A percentile compares a stretch with the other conserved stretches of the same genome.
Conservation (phyloP, 768 basidiomycete genomes). For the Tylopilus vinaceipallidus region DNA sequence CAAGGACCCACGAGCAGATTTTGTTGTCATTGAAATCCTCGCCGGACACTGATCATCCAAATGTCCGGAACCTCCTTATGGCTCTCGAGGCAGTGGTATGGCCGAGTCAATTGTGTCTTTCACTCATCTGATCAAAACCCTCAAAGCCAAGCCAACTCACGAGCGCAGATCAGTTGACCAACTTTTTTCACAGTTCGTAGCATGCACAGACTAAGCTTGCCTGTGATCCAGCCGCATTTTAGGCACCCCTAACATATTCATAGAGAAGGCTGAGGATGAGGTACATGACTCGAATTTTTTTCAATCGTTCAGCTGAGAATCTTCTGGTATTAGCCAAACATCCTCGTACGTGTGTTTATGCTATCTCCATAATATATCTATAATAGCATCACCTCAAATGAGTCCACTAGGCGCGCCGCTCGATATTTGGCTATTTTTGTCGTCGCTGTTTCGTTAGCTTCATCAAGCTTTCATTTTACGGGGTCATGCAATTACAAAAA, state of each 20-base stretch:
- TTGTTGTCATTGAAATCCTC: conserved; percentile 43
- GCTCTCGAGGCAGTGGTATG: conserved; percentile 43
- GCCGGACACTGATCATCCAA: conserved; percentile 42
- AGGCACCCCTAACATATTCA: conserved; percentile 59
- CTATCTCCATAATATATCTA: conserved; percentile 11
- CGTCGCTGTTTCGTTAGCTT: conserved; percentile 76
- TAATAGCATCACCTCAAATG: not conserved
- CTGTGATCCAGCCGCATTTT: conserved; percentile 1
- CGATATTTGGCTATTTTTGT: conserved; percentile 78
- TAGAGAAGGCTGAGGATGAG: conserved; percentile 58
- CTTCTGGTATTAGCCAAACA: conserved; percentile 19
- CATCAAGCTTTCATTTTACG: conserved; percentile 72
- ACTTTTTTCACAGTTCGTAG: conserved; percentile 49
- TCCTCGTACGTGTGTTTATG: conserved; percentile 25
- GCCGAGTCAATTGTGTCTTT: conserved; percentile 9
- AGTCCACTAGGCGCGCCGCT: conserved; percentile 58
- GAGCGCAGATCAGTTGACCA: conserved; percentile 58
- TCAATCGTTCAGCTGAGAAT: conserved; percentile 6
- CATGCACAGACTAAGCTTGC: not conserved
- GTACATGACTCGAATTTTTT: conserved; percentile 26
- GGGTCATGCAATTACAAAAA: conserved; percentile 60
- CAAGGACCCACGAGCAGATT: conserved; percentile 54
- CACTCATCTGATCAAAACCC: conserved; percentile 16
- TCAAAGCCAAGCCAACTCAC: conserved; percentile 47
- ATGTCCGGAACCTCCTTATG: conserved; percentile 44